Percentiles rank a stretch among this genome's conserved stretches.
Evolutionary conservation across 805 yeast species (phyloP).

Genomic region (Pichia kluyveri): DNA sequence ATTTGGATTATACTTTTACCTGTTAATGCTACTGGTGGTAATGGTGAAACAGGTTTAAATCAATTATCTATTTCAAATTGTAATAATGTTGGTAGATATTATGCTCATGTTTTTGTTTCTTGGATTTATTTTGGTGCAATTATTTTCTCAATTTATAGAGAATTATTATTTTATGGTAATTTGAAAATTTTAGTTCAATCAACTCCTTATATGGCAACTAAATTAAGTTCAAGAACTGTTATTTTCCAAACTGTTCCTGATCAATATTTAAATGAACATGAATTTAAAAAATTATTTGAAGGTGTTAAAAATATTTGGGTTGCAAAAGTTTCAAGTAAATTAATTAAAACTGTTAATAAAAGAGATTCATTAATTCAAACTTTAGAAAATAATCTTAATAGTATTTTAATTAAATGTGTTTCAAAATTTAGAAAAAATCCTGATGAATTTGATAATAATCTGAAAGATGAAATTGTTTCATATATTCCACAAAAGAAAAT

Average conservation of each 20-base stretch:
- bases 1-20: slow-evolving; percentile 72
- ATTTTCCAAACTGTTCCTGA: slow-evolving; percentile 80
- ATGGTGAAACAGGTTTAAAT: slow-evolving; percentile 59
- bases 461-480: slow-evolving; percentile 38
- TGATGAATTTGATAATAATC: slow-evolving; percentile 47
- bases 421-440: slow-evolving; percentile 56
- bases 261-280: slow-evolving; percentile 59
- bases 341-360: slow-evolving; percentile 46
- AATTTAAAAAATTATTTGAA: slow-evolving; percentile 63
- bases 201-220: slow-evolving; percentile 70
- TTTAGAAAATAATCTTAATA: slow-evolving; percentile 60
- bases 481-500: slow-evolving; percentile 61
- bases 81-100: slow-evolving; percentile 50
- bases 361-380: slow-evolving; percentile 52
- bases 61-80: slow-evolving; percentile 73
- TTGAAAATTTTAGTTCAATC: slow-evolving; percentile 70
- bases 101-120: slow-evolving; percentile 76
- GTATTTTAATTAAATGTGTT: slow-evolving; percentile 50
- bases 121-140: slow-evolving; percentile 71
- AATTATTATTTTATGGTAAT: slow-evolving; percentile 67
- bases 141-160: slow-evolving; percentile 72
- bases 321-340: slow-evolving; percentile 49
- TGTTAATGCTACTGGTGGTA: slow-evolving; percentile 65
- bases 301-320: slow-evolving; percentile 82
- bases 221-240: slow-evolving; percentile 70